Conservation (phyloP, 75 land plant species). For the Chamaecyparis obtusa region DNA sequence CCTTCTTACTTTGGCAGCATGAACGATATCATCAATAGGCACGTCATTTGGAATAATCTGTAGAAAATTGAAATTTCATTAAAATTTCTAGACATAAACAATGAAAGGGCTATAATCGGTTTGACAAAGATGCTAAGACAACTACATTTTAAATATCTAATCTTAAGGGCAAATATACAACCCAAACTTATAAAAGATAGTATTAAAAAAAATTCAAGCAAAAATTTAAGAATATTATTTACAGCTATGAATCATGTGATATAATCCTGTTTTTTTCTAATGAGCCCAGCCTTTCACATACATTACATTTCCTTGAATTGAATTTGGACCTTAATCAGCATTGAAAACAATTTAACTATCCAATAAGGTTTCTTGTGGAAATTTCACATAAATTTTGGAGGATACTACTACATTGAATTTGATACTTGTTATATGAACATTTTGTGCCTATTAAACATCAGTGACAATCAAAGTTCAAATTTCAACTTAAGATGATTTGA, state of each 20-base stretch:
- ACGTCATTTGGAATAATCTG: constrained; percentile 8
- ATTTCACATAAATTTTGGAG: neutral
- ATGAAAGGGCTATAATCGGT: neutral
- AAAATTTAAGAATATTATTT: neutral
- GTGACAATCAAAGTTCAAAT: neutral
- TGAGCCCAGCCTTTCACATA: neutral
- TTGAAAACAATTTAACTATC: neutral
- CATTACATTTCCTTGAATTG: neutral
- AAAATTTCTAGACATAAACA: neutral
- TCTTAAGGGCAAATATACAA: neutral
- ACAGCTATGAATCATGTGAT: neutral
- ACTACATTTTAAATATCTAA: neutral
- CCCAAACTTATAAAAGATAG: neutral
- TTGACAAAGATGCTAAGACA: neutral
- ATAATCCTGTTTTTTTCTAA: neutral
- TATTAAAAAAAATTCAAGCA: neutral
- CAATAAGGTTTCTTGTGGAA: neutral
- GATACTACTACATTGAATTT: neutral
- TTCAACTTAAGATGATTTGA: neutral
- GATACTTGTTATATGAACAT: neutral
- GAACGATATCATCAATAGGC: constrained; percentile 10
- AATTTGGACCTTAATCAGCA: neutral
- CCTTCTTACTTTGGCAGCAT: constrained; percentile 3
- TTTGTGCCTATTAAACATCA: neutral
- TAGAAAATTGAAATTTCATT: neutral